phyloP scores from a whole-genome alignment of 768 basidiomycete genomes.

The Boletus pseudo-olivaceus region DNA sequence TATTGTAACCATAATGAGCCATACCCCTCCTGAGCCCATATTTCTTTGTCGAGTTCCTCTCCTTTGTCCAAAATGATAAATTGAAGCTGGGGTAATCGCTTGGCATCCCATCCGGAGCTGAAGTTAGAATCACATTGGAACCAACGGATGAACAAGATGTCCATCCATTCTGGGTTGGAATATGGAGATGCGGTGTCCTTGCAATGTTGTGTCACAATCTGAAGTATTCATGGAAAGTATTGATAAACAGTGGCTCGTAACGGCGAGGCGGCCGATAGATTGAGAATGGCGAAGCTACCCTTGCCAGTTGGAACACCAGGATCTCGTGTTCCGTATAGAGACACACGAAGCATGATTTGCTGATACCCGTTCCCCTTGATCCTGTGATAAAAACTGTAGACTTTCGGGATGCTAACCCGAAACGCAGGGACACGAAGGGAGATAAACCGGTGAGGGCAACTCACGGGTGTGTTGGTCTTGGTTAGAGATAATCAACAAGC shows the following conservation, averaged over 20 bases:
- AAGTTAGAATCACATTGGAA: no score
- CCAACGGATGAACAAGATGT: slow-evolving; percentile 29
- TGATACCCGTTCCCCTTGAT: slow-evolving; percentile 4
- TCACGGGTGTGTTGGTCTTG: no score
- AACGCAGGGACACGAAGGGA: no score
- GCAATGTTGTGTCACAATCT: slow-evolving; percentile 14
- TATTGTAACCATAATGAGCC: background rate
- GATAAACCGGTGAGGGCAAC: no score
- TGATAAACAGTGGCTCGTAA: slow-evolving; percentile 61
- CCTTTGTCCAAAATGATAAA: background rate
- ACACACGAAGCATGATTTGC: slow-evolving; percentile 42
- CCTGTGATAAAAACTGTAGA: no score
- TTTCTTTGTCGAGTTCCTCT: slow-evolving; percentile 6
- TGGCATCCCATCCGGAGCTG: no score
- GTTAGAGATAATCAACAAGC: no score
- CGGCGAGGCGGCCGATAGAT: slow-evolving; percentile 41
- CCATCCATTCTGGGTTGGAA: slow-evolving; percentile 60
- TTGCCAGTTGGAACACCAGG: slow-evolving; percentile 72
- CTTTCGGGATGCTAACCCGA: no score
- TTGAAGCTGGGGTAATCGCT: no score
- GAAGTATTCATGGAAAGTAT: slow-evolving; percentile 64
- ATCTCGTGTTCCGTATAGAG: slow-evolving; percentile 56
- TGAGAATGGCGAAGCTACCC: slow-evolving; percentile 74
- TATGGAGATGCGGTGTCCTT: no score
- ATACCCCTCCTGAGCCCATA: slow-evolving; percentile 7